phyloP scores from a whole-genome alignment of 768 basidiomycete genomes.

The Basidioascus undulatus region DNA sequence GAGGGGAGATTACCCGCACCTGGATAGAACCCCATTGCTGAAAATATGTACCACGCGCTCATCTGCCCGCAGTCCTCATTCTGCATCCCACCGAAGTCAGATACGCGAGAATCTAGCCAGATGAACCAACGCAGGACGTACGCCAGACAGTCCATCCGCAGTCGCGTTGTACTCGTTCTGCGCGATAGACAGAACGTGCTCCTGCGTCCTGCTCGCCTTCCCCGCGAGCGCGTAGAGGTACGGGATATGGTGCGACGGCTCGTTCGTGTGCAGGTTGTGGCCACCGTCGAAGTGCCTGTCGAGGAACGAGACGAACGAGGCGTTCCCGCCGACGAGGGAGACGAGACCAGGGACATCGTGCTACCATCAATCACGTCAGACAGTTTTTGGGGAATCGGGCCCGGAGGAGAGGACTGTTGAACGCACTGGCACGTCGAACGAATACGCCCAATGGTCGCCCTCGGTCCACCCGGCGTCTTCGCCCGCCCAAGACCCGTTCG shows the following conservation, averaged over 20 bases:
- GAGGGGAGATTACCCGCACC: too few relatives aligned
- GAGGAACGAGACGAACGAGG: constrained; percentile 11
- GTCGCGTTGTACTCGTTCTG: constrained; percentile 38
- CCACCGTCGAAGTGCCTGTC: constrained; percentile 21
- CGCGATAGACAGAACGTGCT: constrained; percentile 44
- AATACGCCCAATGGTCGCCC: constrained; percentile 54
- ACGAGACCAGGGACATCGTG: constrained; percentile 44
- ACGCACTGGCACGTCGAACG: constrained; percentile 58
- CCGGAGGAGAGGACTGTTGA: too few relatives aligned
- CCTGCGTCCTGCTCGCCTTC: constrained; percentile 44
- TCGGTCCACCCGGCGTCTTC: constrained; percentile 51
- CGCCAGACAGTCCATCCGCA: constrained; percentile 45
- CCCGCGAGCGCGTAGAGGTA: constrained; percentile 54
- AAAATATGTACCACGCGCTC: constrained; percentile 73
- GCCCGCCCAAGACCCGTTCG: constrained; percentile 47
- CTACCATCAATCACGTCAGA: constrained; percentile 15
- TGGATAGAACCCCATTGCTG: constrained; percentile 59
- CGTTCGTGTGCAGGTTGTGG: constrained; percentile 62
- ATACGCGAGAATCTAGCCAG: neutral
- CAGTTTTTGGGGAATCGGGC: too few relatives aligned
- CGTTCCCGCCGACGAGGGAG: constrained; percentile 36
- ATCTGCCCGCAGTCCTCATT: constrained; percentile 81
- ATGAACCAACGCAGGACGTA: constrained; percentile 16
- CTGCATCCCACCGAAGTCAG: constrained; percentile 20
- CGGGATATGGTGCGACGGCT: constrained; percentile 72